Percentiles rank a stretch among this genome's conserved stretches.
Evolutionary conservation across 176 grass and related monocot genomes (phyloP).

Genomic region (Carex pumila): DNA sequence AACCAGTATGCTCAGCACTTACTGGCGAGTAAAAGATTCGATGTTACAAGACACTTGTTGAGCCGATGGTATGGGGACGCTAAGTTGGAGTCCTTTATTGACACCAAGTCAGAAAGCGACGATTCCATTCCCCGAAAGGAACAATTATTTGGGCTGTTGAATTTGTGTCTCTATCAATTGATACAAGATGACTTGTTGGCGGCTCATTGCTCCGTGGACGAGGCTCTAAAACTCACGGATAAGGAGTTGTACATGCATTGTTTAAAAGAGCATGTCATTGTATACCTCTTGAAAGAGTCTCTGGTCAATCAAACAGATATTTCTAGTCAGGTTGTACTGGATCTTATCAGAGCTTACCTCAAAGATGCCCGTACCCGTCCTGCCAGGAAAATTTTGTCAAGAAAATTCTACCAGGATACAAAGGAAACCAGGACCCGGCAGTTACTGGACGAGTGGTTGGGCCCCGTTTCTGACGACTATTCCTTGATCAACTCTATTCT

Average conservation of each 20-base stretch:
- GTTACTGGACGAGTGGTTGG: constrained; percentile 72
- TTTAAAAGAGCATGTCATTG: constrained; percentile 67
- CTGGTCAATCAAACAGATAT: constrained; percentile 16
- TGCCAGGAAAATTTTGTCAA: constrained; percentile 47
- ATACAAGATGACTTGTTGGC: constrained; percentile 47
- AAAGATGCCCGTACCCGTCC: constrained; percentile 33
- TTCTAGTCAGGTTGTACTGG: constrained; percentile 30
- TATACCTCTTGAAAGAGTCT: constrained; percentile 40
- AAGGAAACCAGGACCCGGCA: constrained; percentile 63
- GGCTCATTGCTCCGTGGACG: constrained; percentile 59
- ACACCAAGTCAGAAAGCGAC: constrained; percentile 1
- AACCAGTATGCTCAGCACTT: constrained; percentile 68
- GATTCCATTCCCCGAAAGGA: constrained; percentile 45
- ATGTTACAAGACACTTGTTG: constrained; percentile 56
- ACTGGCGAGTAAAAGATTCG: constrained; percentile 40
- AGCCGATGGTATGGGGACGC: constrained; percentile 36
- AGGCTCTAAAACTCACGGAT: constrained; percentile 44
- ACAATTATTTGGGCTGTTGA: constrained; percentile 52
- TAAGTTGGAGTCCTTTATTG: neutral
- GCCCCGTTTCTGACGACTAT: constrained; percentile 49
- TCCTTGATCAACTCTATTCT: constrained; percentile 69
- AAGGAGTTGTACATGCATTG: constrained; percentile 51
- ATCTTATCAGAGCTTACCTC: constrained; percentile 54
- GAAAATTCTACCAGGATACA: constrained; percentile 61
- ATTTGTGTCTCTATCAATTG: constrained; percentile 61